Percentiles rank a stretch among this genome's conserved stretches.
Evolutionary conservation across 768 basidiomycete genomes (phyloP).

Genomic region (Lactarius vividus): DNA sequence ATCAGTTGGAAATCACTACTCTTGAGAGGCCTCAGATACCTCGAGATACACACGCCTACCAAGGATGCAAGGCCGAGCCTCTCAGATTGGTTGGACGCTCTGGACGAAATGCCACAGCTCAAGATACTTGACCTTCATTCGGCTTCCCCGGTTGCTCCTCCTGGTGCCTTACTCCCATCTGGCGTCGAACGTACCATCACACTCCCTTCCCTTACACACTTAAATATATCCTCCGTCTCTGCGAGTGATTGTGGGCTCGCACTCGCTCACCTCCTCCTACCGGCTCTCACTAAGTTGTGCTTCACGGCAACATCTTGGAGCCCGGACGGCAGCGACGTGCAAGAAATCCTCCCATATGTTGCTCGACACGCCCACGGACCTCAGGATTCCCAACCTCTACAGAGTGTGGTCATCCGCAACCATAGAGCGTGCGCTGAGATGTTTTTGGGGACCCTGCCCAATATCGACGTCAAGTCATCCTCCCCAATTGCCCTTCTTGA

Average conservation of each 20-base stretch:
- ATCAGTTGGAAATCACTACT: slow-evolving; percentile 10
- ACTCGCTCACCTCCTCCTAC: slow-evolving; percentile 1
- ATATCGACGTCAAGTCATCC: neutral
- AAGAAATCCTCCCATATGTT: neutral
- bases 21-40: neutral
- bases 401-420: neutral
- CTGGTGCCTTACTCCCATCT: neutral
- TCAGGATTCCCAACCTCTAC: neutral
- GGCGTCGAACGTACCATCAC: too few species aligned
- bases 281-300: neutral
- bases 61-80: neutral
- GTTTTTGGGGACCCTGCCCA: neutral
- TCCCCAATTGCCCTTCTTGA: neutral
- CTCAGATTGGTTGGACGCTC: slow-evolving; percentile 5
- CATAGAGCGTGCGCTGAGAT: neutral
- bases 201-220: too few species aligned
- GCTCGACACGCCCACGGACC: neutral
- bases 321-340: neutral
- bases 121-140: too few species aligned
- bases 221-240: too few species aligned
- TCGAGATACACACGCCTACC: neutral
- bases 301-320: neutral
- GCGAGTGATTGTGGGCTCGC: too few species aligned
- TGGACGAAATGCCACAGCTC: neutral
- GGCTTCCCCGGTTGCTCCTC: neutral